A percentile compares a stretch with the other conserved stretches of the same genome.
These are phyloP conservation scores for Seiridium cupressi DNA, from an alignment of 2,329 filamentous ascomycete species.

Conservation along the genomic window DNA sequence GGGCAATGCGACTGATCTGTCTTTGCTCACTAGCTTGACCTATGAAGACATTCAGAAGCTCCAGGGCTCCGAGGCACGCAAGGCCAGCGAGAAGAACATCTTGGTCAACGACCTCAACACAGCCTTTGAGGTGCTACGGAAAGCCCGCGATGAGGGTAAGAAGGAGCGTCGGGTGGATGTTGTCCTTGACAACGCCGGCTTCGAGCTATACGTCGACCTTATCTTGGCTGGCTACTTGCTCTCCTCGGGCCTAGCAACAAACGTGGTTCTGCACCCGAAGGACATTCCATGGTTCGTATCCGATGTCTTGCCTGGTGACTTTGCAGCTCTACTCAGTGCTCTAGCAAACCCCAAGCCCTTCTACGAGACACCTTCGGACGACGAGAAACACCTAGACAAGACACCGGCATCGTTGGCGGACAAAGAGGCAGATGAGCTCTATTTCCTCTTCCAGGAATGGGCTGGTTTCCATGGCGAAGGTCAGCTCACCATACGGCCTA, in stretches of 20 bases:
- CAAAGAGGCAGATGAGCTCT: slow-evolving; percentile 64
- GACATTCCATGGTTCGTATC: slow-evolving; percentile 98
- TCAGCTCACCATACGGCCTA: slow-evolving; percentile 77
- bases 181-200: slow-evolving; percentile 94
- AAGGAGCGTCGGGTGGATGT: slow-evolving; percentile 82
- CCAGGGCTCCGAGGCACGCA: slow-evolving; percentile 83
- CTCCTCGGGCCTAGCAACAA: slow-evolving; percentile 79
- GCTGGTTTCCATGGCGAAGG: slow-evolving; percentile 77
- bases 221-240: slow-evolving; percentile 89
- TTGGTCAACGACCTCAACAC: slow-evolving; percentile 78
- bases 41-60: slow-evolving; percentile 98
- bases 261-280: slow-evolving; percentile 88
- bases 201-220: slow-evolving; percentile 94
- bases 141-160: slow-evolving; percentile 61
- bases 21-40: slow-evolving; percentile 81
- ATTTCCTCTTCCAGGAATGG: slow-evolving; percentile 83
- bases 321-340: slow-evolving; percentile 75
- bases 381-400: slow-evolving; percentile 56
- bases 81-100: slow-evolving; percentile 87
- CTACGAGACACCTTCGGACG: slow-evolving; percentile 73
- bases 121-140: slow-evolving; percentile 68
- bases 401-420: slow-evolving; percentile 62
- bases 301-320: slow-evolving; percentile 86
- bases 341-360: slow-evolving; percentile 76
- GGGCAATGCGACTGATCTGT: slow-evolving; percentile 95